phyloP scores from a whole-genome alignment of 2,329 filamentous ascomycete species.

The Fusarium coffeatum region DNA sequence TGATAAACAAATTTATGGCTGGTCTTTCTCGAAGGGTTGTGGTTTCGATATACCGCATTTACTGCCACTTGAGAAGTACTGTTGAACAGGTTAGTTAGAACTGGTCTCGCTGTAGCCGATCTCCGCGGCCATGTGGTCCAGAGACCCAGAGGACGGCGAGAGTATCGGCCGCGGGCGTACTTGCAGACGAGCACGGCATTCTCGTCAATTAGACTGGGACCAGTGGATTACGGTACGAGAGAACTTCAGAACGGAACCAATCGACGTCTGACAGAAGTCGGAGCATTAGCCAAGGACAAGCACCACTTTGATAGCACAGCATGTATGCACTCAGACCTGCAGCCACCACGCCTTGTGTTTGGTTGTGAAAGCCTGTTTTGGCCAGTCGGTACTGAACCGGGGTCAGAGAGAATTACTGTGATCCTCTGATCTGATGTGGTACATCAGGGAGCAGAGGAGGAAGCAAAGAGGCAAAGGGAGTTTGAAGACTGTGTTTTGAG shows the following conservation, averaged over 20 bases:
- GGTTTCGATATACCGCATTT: constrained; percentile 9
- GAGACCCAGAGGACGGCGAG: constrained; percentile 16
- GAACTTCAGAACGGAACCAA: constrained; percentile 35
- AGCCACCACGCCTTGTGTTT: constrained; percentile 34
- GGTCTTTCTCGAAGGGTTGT: neutral
- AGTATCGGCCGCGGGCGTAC: constrained; percentile 19
- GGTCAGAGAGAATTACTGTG: neutral
- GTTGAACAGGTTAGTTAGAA: constrained; percentile 2
- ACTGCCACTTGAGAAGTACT: neutral
- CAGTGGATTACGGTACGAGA: constrained; percentile 25
- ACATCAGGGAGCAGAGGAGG: neutral
- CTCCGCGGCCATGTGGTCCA: constrained; percentile 30
- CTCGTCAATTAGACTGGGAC: constrained; percentile 27
- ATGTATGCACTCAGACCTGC: constrained; percentile 34
- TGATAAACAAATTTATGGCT: constrained; percentile 18
- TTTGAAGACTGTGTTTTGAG: neutral
- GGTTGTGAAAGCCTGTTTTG: constrained; percentile 42
- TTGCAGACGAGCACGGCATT: constrained; percentile 30
- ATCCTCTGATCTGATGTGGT: neutral
- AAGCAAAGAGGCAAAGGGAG: constrained; percentile 2
- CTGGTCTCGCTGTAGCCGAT: constrained; percentile 24
- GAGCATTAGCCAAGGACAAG: constrained; percentile 28
- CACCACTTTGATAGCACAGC: constrained; percentile 29
- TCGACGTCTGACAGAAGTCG: constrained; percentile 18
- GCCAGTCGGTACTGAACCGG: neutral